Conservation (phyloP, 768 basidiomycete species). For the Hygrocybe punicea region DNA sequence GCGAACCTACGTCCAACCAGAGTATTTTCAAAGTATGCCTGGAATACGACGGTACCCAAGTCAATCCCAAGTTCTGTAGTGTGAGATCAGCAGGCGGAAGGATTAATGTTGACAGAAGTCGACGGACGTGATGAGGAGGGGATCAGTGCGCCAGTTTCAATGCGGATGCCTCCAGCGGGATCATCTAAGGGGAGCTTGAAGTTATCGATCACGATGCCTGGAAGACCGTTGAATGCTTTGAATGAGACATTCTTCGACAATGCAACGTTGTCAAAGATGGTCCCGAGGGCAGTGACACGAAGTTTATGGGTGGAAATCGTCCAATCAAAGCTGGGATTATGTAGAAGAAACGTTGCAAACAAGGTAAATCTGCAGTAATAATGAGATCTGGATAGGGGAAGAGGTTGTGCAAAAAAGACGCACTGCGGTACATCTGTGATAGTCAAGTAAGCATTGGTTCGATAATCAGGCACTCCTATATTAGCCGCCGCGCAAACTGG, state of each 20-base stretch:
- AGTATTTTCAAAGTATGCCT: conserved; percentile 54
- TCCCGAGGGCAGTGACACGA: conserved; percentile 61
- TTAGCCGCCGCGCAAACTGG: conserved; percentile 67
- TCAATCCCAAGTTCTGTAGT: conserved; percentile 62
- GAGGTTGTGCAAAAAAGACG: conserved; percentile 18
- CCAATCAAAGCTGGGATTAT: conserved; percentile 65
- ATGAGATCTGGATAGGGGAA: not conserved
- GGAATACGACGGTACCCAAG: conserved; percentile 62
- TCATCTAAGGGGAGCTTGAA: conserved; percentile 69
- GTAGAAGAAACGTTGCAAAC: conserved; percentile 63
- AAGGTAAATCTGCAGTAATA: conserved; percentile 49
- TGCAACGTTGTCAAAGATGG: conserved; percentile 61
- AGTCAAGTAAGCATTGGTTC: conserved; percentile 47
- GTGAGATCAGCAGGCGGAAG: conserved; percentile 11
- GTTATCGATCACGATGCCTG: conserved; percentile 67
- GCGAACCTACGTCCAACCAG: conserved; percentile 58
- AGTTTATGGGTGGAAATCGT: conserved; percentile 64
- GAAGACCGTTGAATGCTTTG: conserved; percentile 68
- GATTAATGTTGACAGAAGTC: not conserved
- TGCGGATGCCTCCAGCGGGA: conserved; percentile 64
- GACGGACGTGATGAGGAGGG: conserved; percentile 63
- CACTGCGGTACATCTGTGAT: conserved; percentile 54
- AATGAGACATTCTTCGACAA: conserved; percentile 59
- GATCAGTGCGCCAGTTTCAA: conserved; percentile 63
- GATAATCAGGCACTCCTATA: conserved; percentile 61